A percentile compares a stretch with the other conserved stretches of the same genome.
These are phyloP conservation scores for Dothistroma pini DNA, from an alignment of 2,329 filamentous ascomycete genomes.

Conservation along the genomic window DNA sequence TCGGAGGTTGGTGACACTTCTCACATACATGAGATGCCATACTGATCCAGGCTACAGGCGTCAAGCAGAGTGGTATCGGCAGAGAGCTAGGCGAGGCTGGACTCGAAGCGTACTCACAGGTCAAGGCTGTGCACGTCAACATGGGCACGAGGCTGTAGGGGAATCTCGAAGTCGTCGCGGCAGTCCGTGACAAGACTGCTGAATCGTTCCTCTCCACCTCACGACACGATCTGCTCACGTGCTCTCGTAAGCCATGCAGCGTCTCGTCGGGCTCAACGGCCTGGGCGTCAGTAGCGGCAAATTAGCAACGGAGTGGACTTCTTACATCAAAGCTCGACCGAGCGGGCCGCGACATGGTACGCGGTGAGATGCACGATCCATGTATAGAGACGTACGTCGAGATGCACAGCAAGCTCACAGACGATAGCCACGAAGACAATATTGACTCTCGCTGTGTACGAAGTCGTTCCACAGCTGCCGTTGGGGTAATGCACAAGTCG, in stretches of 20 bases:
- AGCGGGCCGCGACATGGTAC: not conserved
- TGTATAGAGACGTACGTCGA: not conserved
- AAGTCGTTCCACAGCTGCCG: not conserved
- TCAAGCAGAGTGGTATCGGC: constrained; percentile 60
- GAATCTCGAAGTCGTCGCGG: too few species aligned
- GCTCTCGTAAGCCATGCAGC: not conserved
- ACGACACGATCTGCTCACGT: not conserved
- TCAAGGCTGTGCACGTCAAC: constrained; percentile 53
- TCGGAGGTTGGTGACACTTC: constrained; percentile 39
- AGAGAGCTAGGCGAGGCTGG: constrained; percentile 59
- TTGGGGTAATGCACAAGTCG: not conserved
- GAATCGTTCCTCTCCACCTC: too few species aligned
- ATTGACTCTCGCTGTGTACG: not conserved
- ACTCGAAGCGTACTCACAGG: constrained; percentile 59
- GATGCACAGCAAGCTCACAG: not conserved
- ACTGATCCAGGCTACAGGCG: constrained; percentile 37
- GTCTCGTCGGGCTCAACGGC: too few species aligned
- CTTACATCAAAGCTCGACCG: not conserved
- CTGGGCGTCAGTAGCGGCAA: not conserved
- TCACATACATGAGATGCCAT: not conserved
- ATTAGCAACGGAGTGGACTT: not conserved
- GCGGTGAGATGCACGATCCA: not conserved
- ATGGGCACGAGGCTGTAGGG: constrained; percentile 43
- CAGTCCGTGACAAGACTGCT: too few species aligned
- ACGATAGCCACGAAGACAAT: not conserved